A percentile compares a stretch with the other conserved stretches of the same genome.
Conservation (phyloP, 2,329 filamentous ascomycete species). For the Trichophyton rubrum region DNA sequence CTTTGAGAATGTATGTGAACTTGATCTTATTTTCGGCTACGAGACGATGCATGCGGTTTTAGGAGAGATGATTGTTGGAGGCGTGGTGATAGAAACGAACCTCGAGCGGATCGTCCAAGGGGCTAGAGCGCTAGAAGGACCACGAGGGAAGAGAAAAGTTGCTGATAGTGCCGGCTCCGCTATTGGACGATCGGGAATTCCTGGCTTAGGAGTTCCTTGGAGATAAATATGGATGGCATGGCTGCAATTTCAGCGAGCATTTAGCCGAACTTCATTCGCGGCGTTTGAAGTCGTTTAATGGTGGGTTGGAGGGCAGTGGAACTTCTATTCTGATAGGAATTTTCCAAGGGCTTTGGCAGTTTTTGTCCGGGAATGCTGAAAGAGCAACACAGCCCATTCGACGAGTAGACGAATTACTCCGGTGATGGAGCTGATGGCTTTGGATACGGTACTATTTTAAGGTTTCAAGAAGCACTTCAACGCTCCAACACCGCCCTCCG, state of each 20-base stretch:
- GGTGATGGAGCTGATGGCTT: not conserved
- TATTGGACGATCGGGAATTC: slow-evolving; percentile 26
- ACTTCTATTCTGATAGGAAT: not conserved
- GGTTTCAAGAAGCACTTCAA: not conserved
- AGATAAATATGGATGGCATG: slow-evolving; percentile 15
- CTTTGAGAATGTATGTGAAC: slow-evolving; percentile 97
- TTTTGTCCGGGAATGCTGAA: not conserved
- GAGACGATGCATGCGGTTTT: slow-evolving; percentile 88
- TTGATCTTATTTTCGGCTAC: slow-evolving; percentile 98
- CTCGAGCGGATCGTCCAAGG: slow-evolving; percentile 78
- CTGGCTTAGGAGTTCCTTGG: slow-evolving; percentile 30
- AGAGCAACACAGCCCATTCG: not conserved
- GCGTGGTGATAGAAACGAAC: slow-evolving; percentile 86
- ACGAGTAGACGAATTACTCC: not conserved
- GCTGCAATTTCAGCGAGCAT: not conserved
- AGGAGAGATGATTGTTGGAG: slow-evolving; percentile 88
- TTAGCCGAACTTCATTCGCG: not conserved
- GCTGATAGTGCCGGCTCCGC: slow-evolving; percentile 31
- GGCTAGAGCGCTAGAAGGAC: slow-evolving; percentile 47
- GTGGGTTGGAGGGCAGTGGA: not conserved
- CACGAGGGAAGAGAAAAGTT: slow-evolving; percentile 31
- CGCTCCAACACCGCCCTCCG: not conserved
- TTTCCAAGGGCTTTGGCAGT: no score
- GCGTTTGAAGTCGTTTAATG: not conserved
- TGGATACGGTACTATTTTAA: not conserved